Conservation (phyloP, 768 basidiomycete genomes). For the Trametes maxima region DNA sequence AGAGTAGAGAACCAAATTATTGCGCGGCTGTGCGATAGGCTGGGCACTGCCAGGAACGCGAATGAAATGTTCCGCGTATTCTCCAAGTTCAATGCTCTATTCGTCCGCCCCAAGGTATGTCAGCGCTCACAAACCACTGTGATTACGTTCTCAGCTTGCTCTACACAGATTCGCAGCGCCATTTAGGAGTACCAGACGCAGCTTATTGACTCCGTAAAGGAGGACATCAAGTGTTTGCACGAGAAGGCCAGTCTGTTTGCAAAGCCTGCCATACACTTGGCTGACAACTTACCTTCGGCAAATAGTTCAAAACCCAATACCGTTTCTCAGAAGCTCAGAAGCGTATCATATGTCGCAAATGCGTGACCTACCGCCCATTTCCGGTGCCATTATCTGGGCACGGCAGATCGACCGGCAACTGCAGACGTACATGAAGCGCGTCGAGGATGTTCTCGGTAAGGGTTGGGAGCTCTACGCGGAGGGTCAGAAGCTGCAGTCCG, state of each 20-base stretch:
- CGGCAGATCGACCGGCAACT: slow-evolving; percentile 98
- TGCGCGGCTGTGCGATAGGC: slow-evolving; percentile 83
- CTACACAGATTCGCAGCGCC: slow-evolving; percentile 83
- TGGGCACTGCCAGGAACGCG: slow-evolving; percentile 95
- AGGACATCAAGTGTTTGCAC: slow-evolving; percentile 93
- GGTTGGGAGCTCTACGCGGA: slow-evolving; percentile 99
- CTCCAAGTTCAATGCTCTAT: slow-evolving; percentile 96
- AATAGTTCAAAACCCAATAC: slow-evolving; percentile 92
- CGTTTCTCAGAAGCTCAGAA: slow-evolving; percentile 92
- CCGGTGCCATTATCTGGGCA: slow-evolving; percentile 98
- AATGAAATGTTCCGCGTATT: slow-evolving; percentile 99
- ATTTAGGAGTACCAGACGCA: slow-evolving; percentile 99
- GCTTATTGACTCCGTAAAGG: slow-evolving; percentile 97
- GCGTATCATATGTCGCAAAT: slow-evolving; percentile 98
- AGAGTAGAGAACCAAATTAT: slow-evolving; percentile 99
- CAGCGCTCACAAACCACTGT: not conserved
- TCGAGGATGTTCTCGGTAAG: slow-evolving; percentile 96
- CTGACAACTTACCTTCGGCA: not conserved
- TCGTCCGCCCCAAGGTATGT: slow-evolving; percentile 89
- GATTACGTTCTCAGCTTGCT: no score
- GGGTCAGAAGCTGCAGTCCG: slow-evolving; percentile 94
- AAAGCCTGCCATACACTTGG: not conserved
- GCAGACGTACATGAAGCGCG: slow-evolving; percentile 96
- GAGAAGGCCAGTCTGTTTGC: slow-evolving; percentile 63
- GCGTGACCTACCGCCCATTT: slow-evolving; percentile 97